A percentile compares a stretch with the other conserved stretches of the same genome.
Evolutionary conservation across 805 yeast genomes (phyloP).

Genomic region (Metschnikowia gruessii): DNA sequence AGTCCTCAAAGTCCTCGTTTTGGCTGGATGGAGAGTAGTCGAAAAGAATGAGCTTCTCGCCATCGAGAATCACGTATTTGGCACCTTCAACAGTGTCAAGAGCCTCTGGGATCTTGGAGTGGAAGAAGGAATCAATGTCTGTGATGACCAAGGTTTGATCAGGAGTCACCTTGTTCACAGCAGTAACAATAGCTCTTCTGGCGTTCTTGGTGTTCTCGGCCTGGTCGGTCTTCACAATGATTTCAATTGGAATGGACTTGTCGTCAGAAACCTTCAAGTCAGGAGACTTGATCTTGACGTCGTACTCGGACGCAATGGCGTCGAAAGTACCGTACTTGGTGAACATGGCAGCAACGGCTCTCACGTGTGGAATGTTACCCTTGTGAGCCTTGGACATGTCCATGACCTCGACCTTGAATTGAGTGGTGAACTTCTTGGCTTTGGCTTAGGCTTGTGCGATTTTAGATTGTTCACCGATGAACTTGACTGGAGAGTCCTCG

Average conservation of each 20-base stretch:
- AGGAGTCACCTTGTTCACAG: conserved; percentile 74
- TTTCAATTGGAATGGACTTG: conserved; percentile 54
- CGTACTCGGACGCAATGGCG: conserved; percentile 36
- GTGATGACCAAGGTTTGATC: conserved; percentile 51
- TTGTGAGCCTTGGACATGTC: conserved; percentile 90
- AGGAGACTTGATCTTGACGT: conserved; percentile 41
- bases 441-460: conserved; percentile 59
- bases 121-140: conserved; percentile 67
- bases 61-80: conserved; percentile 54
- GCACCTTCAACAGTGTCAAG: conserved; percentile 45
- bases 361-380: conserved; percentile 73
- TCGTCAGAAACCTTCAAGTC: conserved; percentile 38
- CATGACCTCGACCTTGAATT: conserved; percentile 60
- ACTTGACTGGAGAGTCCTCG: conserved; percentile 50
- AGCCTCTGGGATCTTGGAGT: conserved; percentile 42
- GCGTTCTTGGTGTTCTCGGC: conserved; percentile 54
- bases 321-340: conserved; percentile 47
- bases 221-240: conserved; percentile 49
- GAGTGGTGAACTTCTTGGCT: conserved; percentile 59
- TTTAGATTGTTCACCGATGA: conserved; percentile 57
- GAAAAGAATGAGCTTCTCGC: conserved; percentile 53
- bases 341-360: conserved; percentile 67
- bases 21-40: conserved; percentile 43
- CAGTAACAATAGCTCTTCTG: conserved; percentile 67
- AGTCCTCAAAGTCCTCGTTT: conserved; percentile 52